These are phyloP conservation scores for Gaertneriomyces semiglobifer DNA, from an alignment of 192 early-diverging fungal genomes.

Conservation along the genomic window DNA sequence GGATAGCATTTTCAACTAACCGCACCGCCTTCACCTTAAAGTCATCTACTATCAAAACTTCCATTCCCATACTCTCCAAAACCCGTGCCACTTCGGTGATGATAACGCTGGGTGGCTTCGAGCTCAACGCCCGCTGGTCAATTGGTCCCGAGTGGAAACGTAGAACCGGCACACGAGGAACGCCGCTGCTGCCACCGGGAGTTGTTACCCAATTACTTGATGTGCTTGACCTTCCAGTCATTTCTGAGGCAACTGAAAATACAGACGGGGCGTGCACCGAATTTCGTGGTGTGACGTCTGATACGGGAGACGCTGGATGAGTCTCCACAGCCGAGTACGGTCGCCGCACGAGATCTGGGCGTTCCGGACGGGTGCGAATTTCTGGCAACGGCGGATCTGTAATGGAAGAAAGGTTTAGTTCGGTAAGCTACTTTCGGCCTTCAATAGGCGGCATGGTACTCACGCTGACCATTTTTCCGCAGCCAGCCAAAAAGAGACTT, in stretches of 20 bases:
- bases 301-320: not conserved
- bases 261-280: slow-evolving; percentile 27
- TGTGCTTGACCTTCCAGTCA: not conserved
- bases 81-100: slow-evolving; percentile 29
- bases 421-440: not conserved
- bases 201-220: not conserved
- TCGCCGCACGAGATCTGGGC: not conserved
- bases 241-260: slow-evolving; percentile 19
- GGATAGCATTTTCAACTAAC: slow-evolving; percentile 34
- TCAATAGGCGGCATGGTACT: not conserved
- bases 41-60: slow-evolving; percentile 29
- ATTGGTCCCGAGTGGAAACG: slow-evolving; percentile 49
- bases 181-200: not conserved
- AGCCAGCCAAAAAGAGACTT: slow-evolving; percentile 27
- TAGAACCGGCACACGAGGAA: not conserved
- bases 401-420: not conserved
- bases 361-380: not conserved
- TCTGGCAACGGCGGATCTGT: not conserved
- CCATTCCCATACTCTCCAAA: slow-evolving; percentile 39
- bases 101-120: slow-evolving; percentile 21
- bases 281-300: slow-evolving; percentile 9
- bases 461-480: slow-evolving; percentile 19
- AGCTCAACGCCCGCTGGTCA: slow-evolving; percentile 43
- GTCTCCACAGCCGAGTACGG: slow-evolving; percentile 20
- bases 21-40: slow-evolving; percentile 44